A percentile compares a stretch with the other conserved stretches of the same genome.
Evolutionary conservation across 805 yeast species (phyloP).

Genomic region (Ascoidea rubescens): DNA sequence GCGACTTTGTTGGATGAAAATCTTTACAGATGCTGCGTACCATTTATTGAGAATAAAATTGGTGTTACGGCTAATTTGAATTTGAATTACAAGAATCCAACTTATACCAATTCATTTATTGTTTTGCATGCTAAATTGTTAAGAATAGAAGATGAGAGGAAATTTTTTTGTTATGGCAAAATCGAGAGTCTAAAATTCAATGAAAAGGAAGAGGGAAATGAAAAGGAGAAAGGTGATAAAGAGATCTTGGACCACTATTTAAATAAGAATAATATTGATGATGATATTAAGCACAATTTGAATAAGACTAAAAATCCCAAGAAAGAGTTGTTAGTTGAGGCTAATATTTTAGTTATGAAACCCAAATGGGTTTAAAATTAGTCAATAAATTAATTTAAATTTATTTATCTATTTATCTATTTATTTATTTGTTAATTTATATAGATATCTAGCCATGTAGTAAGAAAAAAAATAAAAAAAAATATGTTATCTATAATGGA

Average conservation of each 20-base stretch:
- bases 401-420: too few species aligned
- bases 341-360: not conserved
- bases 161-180: constrained; percentile 1
- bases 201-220: not conserved
- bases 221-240: not conserved
- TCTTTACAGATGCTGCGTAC: constrained; percentile 3
- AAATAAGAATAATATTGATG: too few species aligned
- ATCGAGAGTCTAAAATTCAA: constrained; percentile 1
- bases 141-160: constrained; percentile 1
- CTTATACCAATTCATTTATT: not conserved
- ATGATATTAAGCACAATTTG: not conserved
- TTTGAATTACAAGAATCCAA: constrained; percentile 2
- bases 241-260: too few species aligned
- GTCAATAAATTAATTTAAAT: too few species aligned
- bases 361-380: not conserved
- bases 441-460: too few species aligned
- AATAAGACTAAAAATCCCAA: not conserved
- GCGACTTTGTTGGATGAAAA: constrained; percentile 34
- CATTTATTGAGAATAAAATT: constrained; percentile 1
- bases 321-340: not conserved
- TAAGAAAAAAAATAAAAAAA: too few species aligned
- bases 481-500: too few species aligned
- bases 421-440: too few species aligned
- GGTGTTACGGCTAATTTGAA: constrained; percentile 6
- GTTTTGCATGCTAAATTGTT: constrained; percentile 2